Evolutionary conservation across 257 asterid genomes (phyloP).

Genomic region (Solanum lignicaule): DNA sequence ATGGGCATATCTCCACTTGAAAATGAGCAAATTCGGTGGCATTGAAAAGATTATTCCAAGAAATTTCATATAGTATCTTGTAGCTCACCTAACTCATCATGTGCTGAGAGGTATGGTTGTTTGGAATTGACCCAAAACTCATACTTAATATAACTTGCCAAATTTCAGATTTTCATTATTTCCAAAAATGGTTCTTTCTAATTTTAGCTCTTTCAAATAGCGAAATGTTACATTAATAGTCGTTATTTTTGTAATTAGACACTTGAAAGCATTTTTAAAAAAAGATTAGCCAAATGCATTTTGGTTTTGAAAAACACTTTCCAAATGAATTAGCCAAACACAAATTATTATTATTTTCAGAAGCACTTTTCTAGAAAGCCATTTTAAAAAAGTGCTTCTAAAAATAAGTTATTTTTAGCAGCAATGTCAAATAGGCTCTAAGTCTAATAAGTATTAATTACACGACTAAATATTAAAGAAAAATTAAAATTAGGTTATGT

Average conservation of each 20-base stretch:
- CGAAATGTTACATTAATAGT: too few species aligned
- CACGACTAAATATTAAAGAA: not conserved
- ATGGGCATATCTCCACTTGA: too few species aligned
- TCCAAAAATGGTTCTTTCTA: too few species aligned
- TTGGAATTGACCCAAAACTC: too few species aligned
- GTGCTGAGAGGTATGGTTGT: too few species aligned
- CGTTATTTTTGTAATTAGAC: not conserved
- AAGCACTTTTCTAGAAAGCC: not conserved
- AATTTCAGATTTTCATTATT: too few species aligned
- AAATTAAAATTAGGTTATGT: not conserved
- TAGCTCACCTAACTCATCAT: too few species aligned
- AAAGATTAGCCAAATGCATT: not conserved
- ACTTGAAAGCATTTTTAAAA: not conserved
- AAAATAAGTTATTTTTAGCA: not conserved
- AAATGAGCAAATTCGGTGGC: too few species aligned
- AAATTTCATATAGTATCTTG: too few species aligned
- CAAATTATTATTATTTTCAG: not conserved
- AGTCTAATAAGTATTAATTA: not conserved
- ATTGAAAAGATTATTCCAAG: too few species aligned
- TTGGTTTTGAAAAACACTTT: not conserved
- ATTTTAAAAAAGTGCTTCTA: not conserved
- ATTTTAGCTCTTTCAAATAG: too few species aligned
- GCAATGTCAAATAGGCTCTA: not conserved
- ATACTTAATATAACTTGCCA: too few species aligned
- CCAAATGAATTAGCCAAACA: not conserved